phyloP scores from a whole-genome alignment of 306 rosid genomes.

The Chamaecrista fasciculata region DNA sequence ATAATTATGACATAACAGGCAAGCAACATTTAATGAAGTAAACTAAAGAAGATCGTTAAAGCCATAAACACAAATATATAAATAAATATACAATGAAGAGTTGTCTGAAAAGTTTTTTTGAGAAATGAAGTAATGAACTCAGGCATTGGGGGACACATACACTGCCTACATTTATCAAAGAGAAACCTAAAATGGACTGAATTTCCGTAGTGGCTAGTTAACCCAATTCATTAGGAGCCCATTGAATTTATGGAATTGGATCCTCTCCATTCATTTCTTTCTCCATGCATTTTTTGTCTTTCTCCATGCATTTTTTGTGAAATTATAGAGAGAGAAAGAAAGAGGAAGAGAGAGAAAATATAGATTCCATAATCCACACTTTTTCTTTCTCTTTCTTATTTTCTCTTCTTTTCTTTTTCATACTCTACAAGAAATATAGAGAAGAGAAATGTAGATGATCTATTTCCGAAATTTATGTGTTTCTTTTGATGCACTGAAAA shows the following conservation, averaged over 20 bases:
- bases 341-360: too few species aligned
- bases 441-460: too few species aligned
- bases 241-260: too few species aligned
- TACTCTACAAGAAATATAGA: too few species aligned
- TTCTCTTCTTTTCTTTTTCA: too few species aligned
- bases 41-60: conserved; percentile 22
- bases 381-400: too few species aligned
- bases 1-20: conserved; percentile 20
- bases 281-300: too few species aligned
- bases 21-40: conserved; percentile 8
- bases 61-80: neutral
- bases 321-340: too few species aligned
- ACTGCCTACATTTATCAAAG: neutral
- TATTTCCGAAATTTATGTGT: too few species aligned
- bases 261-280: too few species aligned
- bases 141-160: neutral
- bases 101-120: neutral
- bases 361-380: too few species aligned
- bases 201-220: neutral
- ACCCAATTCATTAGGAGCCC: neutral
- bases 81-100: conserved; percentile 3
- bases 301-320: too few species aligned
- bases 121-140: neutral
- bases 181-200: neutral
- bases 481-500: neutral